phyloP scores from a whole-genome alignment of 257 asterid species.

The Cynanchum wilfordii region DNA sequence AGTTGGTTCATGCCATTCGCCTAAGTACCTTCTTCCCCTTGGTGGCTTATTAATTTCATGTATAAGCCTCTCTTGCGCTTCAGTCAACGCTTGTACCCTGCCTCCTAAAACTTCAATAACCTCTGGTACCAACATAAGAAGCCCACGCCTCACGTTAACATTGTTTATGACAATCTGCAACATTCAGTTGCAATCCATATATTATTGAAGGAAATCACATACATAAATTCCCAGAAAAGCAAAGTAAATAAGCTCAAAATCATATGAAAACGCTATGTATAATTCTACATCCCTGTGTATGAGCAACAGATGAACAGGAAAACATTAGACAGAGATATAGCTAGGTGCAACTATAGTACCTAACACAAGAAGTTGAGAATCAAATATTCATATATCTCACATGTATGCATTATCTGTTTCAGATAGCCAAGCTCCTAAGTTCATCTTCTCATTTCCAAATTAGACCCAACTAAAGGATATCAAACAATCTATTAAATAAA shows the following conservation, averaged over 20 bases:
- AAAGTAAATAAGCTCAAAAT: neutral
- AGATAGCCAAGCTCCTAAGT: neutral
- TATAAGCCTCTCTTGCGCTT: conserved; percentile 77
- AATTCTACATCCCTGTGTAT: neutral
- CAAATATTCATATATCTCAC: neutral
- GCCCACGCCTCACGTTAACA: conserved; percentile 77
- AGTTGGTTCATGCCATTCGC: neutral
- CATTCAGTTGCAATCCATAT: conserved; percentile 15
- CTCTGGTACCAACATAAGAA: conserved; percentile 92
- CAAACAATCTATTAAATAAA: neutral
- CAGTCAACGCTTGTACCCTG: conserved; percentile 71
- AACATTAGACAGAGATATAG: neutral
- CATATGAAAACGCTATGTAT: neutral
- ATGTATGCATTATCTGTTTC: neutral
- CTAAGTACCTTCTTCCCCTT: conserved; percentile 72
- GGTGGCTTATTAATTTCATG: conserved; percentile 91
- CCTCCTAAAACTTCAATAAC: conserved; percentile 82
- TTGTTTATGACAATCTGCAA: conserved; percentile 70
- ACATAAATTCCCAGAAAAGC: neutral
- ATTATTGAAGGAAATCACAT: neutral
- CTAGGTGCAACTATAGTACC: neutral
- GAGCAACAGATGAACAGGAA: neutral
- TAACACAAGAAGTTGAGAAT: neutral
- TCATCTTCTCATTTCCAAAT: neutral
- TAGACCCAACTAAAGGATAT: neutral